phyloP scores from a whole-genome alignment of 306 rosid genomes.

The Cotoneaster glaucophyllus region DNA sequence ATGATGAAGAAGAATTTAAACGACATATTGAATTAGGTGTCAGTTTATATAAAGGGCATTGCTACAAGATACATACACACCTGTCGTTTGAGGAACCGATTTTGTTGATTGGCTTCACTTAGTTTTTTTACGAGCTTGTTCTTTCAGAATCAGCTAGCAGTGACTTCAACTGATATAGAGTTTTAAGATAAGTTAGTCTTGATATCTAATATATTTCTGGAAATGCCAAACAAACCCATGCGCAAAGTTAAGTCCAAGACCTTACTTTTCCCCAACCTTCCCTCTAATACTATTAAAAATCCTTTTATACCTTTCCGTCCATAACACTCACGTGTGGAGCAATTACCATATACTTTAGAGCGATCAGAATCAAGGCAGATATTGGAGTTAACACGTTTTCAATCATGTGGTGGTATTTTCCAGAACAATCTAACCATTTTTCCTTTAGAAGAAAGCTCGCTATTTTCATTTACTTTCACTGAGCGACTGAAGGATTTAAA shows the following conservation, averaged over 20 bases:
- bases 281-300: neutral
- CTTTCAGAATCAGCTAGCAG: constrained; percentile 73
- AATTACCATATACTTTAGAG: neutral
- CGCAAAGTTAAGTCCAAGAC: neutral
- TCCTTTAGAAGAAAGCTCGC: neutral
- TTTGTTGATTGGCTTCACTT: constrained; percentile 92
- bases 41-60: neutral
- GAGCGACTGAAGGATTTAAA: neutral
- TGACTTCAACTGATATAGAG: constrained; percentile 42
- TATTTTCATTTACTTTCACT: neutral
- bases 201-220: neutral
- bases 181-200: constrained; percentile 5
- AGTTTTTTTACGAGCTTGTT: constrained; percentile 57
- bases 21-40: neutral
- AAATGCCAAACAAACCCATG: neutral
- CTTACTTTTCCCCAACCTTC: neutral
- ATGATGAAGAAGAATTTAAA: neutral
- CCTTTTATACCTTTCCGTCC: neutral
- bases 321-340: neutral
- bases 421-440: neutral
- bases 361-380: neutral
- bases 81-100: constrained; percentile 90
- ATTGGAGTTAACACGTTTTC: neutral
- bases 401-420: neutral
- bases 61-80: constrained; percentile 26